These are phyloP conservation scores for Ophiostoma sp. DNA, from an alignment of 2,329 filamentous ascomycete species.

Conservation along the genomic window DNA sequence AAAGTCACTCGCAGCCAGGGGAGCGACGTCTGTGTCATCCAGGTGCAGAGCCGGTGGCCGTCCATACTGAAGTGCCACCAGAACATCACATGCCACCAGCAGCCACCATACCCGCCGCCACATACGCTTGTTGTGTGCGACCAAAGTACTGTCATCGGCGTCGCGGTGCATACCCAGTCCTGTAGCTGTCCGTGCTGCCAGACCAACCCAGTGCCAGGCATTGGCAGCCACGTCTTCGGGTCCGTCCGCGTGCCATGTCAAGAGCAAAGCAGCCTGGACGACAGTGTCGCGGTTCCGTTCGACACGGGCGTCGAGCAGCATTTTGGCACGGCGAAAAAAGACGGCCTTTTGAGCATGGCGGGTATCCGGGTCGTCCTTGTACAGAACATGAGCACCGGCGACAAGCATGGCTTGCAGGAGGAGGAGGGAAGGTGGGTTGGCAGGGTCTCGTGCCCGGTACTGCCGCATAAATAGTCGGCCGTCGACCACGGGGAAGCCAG, in stretches of 20 bases:
- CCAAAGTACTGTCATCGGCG: constrained; percentile 16
- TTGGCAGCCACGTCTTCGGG: constrained; percentile 20
- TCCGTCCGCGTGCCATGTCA: constrained; percentile 22
- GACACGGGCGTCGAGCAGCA: constrained; percentile 17
- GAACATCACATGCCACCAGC: constrained; percentile 18
- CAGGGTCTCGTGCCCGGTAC: constrained; percentile 9
- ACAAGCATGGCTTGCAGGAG: constrained; percentile 10
- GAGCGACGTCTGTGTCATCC: constrained; percentile 3
- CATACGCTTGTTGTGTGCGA: constrained; percentile 17
- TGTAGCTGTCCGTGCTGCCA: constrained; percentile 20
- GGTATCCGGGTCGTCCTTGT: background rate
- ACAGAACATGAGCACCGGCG: background rate
- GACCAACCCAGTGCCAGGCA: constrained; percentile 22
- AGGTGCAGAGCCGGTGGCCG: constrained; percentile 9
- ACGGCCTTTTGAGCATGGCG: constrained; percentile 10
- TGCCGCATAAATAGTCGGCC: background rate
- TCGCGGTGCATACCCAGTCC: constrained; percentile 23
- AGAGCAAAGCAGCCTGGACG: constrained; percentile 19
- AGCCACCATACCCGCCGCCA: constrained; percentile 25
- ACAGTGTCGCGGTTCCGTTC: constrained; percentile 17
- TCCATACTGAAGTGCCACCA: constrained; percentile 17
- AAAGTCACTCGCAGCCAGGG: background rate
- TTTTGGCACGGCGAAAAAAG: constrained; percentile 21
- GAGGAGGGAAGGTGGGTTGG: constrained; percentile 3
- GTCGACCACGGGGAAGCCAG: constrained; percentile 17